A percentile compares a stretch with the other conserved stretches of the same genome.
Evolutionary conservation across 306 rosid genomes (phyloP).

Genomic region (Sicyos baderoa): DNA sequence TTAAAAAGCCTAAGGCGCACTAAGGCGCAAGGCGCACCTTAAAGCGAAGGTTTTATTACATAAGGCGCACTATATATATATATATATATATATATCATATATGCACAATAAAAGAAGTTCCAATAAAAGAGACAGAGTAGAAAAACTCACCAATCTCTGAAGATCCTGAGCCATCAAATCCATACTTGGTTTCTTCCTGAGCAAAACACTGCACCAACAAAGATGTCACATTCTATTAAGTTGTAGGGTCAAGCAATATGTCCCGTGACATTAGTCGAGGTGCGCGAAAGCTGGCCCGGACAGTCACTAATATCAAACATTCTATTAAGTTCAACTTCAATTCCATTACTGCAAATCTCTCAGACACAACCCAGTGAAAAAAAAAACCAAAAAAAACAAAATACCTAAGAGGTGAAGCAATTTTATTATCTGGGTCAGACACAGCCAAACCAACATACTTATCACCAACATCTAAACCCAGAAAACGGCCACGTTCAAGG

Average conservation of each 20-base stretch:
- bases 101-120: too few relatives aligned
- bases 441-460: slow-evolving; percentile 76
- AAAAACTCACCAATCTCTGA: slow-evolving; percentile 43
- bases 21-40: too few relatives aligned
- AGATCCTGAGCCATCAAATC: slow-evolving; percentile 54
- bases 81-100: too few relatives aligned
- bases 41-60: too few relatives aligned
- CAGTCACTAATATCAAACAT: too few relatives aligned
- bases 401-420: slow-evolving; percentile 66
- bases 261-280: too few relatives aligned
- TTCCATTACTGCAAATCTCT: background rate
- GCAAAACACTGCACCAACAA: slow-evolving; percentile 48
- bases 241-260: too few relatives aligned
- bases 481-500: slow-evolving; percentile 39
- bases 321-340: background rate
- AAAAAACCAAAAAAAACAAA: background rate
- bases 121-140: background rate
- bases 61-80: too few relatives aligned
- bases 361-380: slow-evolving; percentile 9
- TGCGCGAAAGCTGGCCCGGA: too few relatives aligned
- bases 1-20: too few relatives aligned
- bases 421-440: slow-evolving; percentile 46
- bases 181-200: slow-evolving; percentile 50
- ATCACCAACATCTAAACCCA: slow-evolving; percentile 81
- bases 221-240: background rate